Evolutionary conservation across 768 basidiomycete species (phyloP), one percentile per base, ranked within the genome.

Genomic region (Tubosaeta sp.): DNA sequence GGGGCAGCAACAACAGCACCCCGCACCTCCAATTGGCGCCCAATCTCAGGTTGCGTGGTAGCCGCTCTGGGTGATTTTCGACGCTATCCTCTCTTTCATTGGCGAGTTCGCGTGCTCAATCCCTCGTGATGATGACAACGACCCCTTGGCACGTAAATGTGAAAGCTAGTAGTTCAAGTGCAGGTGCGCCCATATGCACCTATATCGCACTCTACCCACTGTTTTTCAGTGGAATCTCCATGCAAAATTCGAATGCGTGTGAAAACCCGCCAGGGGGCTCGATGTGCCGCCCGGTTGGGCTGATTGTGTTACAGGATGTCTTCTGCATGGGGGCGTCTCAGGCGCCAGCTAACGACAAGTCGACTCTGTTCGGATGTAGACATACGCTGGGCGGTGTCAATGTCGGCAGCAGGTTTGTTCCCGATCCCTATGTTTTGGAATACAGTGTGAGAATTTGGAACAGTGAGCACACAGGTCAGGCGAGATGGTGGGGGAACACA

Each of bases 311-410:
- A 16, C 27, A 66, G 65, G 47, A 59, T 52, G 38, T 60, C 65
- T 48, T 51, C 54, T 35, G 31, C 51, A 31, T 64, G 22, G 63
- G 3, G 27, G 37, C 16, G 13, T 26, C 63, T 25, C 49, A 60
- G 39, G 43, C 56, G 12, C 58, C 26, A 34, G 54, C 22, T 46
- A 60, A 25, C 19, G 59, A 26, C 53, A 62, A 11, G 56, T 29
- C 43, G 1, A 56, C 71, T 1, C 68, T 67, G 0, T 93, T 93
- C 66, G 61, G 91, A 0, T 76, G 85, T 3, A 95, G 94, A 1
- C 83, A 95, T 65, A 88, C 77, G 0, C 77, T 99, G 22, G 95
- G 95, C 7, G 85, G 89, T 25, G 95, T 97, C 56, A 92, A 97
- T n/a, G 78, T 88, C 1, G 85, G 86, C 7, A 90, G 88, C 54